phyloP scores from a whole-genome alignment of 345 rosid species.

The Brassica napus region DNA sequence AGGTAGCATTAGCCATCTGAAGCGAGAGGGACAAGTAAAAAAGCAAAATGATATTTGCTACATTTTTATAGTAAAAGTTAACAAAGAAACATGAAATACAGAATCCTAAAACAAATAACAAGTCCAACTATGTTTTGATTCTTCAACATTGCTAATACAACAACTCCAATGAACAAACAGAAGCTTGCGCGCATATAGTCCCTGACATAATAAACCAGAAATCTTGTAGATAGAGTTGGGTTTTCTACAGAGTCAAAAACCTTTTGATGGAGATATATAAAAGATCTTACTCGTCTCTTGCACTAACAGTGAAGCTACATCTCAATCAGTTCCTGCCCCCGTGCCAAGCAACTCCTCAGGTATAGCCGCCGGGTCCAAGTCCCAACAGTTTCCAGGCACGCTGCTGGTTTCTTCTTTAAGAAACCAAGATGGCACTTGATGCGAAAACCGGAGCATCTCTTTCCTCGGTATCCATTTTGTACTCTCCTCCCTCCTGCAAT shows the following conservation, averaged over 20 bases:
- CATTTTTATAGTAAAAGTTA: conserved; percentile 19
- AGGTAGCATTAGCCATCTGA: not conserved
- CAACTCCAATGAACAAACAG: conserved; percentile 34
- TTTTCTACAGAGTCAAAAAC: conserved; percentile 39
- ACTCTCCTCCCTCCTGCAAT: conserved; percentile 61
- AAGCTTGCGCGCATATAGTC: conserved; percentile 32
- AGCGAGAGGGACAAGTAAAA: not conserved
- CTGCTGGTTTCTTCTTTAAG: conserved; percentile 62
- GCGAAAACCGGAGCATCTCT: conserved; percentile 92
- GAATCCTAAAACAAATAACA: conserved; percentile 15
- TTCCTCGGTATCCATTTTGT: conserved; percentile 85
- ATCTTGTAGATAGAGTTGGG: conserved; percentile 37
- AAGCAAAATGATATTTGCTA: conserved; percentile 3
- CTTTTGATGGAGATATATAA: conserved; percentile 4
- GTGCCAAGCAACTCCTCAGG: conserved; percentile 86
- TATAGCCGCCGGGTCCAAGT: conserved; percentile 96
- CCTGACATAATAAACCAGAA: conserved; percentile 29
- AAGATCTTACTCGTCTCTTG: conserved; percentile 36
- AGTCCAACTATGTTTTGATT: conserved; percentile 28
- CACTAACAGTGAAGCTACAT: conserved; percentile 2
- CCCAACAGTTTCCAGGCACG: conserved; percentile 84
- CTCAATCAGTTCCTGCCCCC: conserved; percentile 40
- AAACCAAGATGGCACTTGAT: conserved; percentile 90
- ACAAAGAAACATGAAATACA: not conserved
- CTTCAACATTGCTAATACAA: conserved; percentile 39